phyloP scores from a whole-genome alignment of 495 filamentous ascomycete species.

The Trichocladium antarcticum region DNA sequence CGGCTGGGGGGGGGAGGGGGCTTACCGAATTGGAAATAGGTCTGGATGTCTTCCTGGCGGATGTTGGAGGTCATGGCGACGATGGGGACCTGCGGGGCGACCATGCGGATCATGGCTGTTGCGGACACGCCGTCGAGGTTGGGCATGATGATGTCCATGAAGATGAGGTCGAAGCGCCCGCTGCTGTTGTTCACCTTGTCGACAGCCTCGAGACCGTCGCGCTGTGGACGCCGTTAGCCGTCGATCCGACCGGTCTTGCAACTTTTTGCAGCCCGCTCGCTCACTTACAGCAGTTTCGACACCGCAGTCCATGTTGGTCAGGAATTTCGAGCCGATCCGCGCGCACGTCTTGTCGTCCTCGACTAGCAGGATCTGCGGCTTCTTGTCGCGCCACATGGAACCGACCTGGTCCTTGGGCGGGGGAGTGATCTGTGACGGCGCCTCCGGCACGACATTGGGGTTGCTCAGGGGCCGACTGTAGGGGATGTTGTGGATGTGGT shows the following conservation, averaged over 20 bases:
- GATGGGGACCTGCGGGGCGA: constrained; percentile 72
- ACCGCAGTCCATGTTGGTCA: constrained; percentile 75
- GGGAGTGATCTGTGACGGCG: constrained; percentile 17
- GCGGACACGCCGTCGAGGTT: constrained; percentile 91
- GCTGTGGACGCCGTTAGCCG: constrained; percentile 10
- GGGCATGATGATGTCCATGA: constrained; percentile 99
- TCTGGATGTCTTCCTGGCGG: constrained; percentile 88
- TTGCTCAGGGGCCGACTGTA: constrained; percentile 48
- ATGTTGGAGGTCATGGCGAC: constrained; percentile 99
- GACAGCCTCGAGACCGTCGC: constrained; percentile 82
- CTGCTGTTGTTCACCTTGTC: constrained; percentile 70
- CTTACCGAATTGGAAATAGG: constrained; percentile 95
- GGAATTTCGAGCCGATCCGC: constrained; percentile 87
- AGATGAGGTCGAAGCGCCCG: constrained; percentile 78
- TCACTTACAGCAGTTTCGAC: constrained; percentile 83
- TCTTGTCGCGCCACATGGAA: constrained; percentile 57
- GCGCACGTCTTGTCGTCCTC: constrained; percentile 94
- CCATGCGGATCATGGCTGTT: constrained; percentile 85
- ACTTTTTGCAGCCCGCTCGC: neutral
- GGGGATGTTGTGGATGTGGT: constrained; percentile 87
- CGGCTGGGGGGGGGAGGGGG: neutral
- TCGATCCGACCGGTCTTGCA: neutral
- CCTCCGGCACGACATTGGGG: constrained; percentile 22
- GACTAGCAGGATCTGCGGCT: constrained; percentile 79
- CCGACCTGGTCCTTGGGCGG: constrained; percentile 25